Evolutionary conservation across 768 basidiomycete genomes (phyloP).

Genomic region (Suillus clintonianus): DNA sequence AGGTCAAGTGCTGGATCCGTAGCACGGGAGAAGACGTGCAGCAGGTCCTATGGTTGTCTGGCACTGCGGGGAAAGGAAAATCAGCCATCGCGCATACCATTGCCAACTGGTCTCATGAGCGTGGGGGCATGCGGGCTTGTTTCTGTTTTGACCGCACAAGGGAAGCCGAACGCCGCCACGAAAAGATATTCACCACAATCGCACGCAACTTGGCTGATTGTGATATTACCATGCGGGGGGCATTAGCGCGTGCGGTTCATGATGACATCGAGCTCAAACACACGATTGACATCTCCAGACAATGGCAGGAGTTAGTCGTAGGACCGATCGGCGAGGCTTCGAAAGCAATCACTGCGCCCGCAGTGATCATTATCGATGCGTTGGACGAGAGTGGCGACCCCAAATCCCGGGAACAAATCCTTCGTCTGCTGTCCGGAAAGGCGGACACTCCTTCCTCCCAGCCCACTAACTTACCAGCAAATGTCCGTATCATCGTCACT

Average conservation of each 20-base stretch:
- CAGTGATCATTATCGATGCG: constrained; percentile 27
- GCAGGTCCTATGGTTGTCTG: constrained; percentile 14
- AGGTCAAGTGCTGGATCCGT: constrained; percentile 18
- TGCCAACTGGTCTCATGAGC: constrained; percentile 7
- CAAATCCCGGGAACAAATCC: constrained; percentile 11
- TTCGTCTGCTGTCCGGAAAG: constrained; percentile 5
- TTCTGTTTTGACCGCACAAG: constrained; percentile 16
- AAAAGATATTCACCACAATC: constrained; percentile 3
- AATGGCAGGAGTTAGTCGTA: constrained; percentile 19
- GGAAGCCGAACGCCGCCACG: neutral
- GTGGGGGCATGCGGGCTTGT: constrained; percentile 13
- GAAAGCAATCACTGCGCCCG: constrained; percentile 15
- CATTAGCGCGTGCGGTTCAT: neutral
- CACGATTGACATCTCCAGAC: neutral
- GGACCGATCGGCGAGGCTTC: constrained; percentile 5
- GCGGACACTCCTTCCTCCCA: neutral
- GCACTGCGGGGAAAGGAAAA: constrained; percentile 18
- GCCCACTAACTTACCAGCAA: neutral
- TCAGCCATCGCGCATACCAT: constrained; percentile 20
- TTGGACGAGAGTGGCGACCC: constrained; percentile 17
- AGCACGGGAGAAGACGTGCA: neutral
- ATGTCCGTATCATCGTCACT: constrained; percentile 19
- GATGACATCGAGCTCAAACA: neutral
- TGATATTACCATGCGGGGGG: constrained; percentile 1
- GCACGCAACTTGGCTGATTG: neutral